Evolutionary conservation across 257 asterid genomes (phyloP).

Genomic region (Leptodermis oblonga): DNA sequence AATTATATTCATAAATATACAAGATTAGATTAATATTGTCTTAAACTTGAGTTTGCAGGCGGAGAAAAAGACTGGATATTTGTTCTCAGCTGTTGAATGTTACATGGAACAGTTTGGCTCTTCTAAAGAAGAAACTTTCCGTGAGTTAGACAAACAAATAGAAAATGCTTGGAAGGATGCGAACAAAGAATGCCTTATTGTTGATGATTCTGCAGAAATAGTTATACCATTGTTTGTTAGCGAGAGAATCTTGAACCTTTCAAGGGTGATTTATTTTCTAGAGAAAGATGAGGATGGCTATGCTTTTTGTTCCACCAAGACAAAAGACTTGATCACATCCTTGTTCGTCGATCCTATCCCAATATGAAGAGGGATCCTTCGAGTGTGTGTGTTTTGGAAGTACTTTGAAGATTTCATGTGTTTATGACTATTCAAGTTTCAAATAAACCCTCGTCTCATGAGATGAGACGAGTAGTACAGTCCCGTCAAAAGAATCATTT

Average conservation of each 20-base stretch:
- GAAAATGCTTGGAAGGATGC: constrained; percentile 26
- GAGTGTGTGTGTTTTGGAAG: too few relatives aligned
- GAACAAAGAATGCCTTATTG: constrained; percentile 19
- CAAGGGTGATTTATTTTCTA: not conserved
- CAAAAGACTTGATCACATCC: constrained; percentile 1
- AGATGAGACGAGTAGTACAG: too few relatives aligned
- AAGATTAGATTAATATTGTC: too few relatives aligned
- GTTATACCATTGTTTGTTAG: not conserved
- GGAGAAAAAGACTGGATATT: not conserved
- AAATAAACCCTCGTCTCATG: too few relatives aligned
- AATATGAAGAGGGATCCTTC: too few relatives aligned
- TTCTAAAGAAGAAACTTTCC: constrained; percentile 17
- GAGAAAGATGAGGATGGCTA: constrained; percentile 12
- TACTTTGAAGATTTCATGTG: too few relatives aligned
- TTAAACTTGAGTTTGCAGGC: too few relatives aligned
- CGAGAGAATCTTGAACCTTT: not conserved
- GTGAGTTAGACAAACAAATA: constrained; percentile 5
- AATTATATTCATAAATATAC: too few relatives aligned
- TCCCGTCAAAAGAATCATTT: too few relatives aligned
- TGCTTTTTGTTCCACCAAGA: constrained; percentile 2
- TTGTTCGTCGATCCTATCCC: constrained; percentile 9
- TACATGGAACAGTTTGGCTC: constrained; percentile 23
- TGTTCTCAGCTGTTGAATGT: not conserved
- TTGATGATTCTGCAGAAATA: too few relatives aligned
- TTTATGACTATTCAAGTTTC: too few relatives aligned